Conservation (phyloP, 1,284 basidiomycete genomes). For the Ustilago shanxiensis region DNA sequence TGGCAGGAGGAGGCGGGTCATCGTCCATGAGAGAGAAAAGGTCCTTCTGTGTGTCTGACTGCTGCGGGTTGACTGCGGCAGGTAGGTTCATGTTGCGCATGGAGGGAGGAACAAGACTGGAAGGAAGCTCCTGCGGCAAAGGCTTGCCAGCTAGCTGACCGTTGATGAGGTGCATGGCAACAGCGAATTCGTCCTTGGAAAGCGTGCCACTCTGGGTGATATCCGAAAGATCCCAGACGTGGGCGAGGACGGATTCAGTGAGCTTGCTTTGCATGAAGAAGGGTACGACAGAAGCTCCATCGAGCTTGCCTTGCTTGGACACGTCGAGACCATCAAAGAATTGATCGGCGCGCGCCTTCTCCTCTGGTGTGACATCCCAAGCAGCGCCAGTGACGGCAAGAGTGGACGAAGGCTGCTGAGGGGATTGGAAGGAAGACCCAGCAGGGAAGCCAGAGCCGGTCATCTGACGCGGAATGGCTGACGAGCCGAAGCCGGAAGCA, state of each 20-base stretch:
- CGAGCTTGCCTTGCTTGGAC: constrained; percentile 82
- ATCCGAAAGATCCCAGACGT: constrained; percentile 95
- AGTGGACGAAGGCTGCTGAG: constrained; percentile 59
- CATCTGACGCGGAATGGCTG: constrained; percentile 48
- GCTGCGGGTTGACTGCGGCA: constrained; percentile 59
- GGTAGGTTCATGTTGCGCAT: constrained; percentile 73
- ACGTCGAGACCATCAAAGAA: constrained; percentile 88
- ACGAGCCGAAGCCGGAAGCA: constrained; percentile 39
- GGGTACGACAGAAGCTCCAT: constrained; percentile 92
- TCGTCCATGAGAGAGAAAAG: constrained; percentile 76
- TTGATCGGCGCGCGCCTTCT: constrained; percentile 83
- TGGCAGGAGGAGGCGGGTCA: constrained; percentile 71
- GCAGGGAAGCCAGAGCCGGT: constrained; percentile 45
- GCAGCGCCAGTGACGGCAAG: constrained; percentile 18
- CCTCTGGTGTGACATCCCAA: constrained; percentile 90
- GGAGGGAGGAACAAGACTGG: constrained; percentile 83
- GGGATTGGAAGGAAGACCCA: constrained; percentile 74
- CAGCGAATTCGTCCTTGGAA: constrained; percentile 92
- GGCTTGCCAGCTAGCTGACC: constrained; percentile 86
- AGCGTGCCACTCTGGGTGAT: constrained; percentile 88
- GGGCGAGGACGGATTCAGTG: constrained; percentile 84
- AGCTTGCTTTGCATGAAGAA: constrained; percentile 95
- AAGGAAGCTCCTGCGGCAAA: constrained; percentile 78
- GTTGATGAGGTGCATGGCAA: constrained; percentile 95
- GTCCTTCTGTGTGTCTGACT: constrained; percentile 70